phyloP scores from a whole-genome alignment of 2,329 filamentous ascomycete species.

The Zasmidium angulare region DNA sequence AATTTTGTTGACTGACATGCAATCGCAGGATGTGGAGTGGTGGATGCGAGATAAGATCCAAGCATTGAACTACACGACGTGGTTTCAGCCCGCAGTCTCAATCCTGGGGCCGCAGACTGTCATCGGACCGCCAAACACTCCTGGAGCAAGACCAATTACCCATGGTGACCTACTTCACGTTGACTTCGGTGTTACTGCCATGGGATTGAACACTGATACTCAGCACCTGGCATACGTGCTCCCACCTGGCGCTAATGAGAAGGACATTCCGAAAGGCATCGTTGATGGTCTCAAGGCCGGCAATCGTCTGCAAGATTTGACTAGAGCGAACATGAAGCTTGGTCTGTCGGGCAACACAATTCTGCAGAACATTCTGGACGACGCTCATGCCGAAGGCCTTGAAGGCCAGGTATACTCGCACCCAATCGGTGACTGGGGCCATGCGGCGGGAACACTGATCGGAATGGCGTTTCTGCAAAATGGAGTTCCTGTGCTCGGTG shows the following conservation, averaged over 20 bases:
- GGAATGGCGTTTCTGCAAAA: constrained; percentile 25
- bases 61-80: constrained; percentile 21
- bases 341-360: constrained; percentile 19
- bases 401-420: constrained; percentile 22
- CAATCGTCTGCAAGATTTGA: constrained; percentile 23
- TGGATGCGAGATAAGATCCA: constrained; percentile 23
- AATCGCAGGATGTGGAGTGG: constrained; percentile 20
- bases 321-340: constrained; percentile 16
- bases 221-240: constrained; percentile 25
- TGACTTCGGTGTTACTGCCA: constrained; percentile 22
- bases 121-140: neutral
- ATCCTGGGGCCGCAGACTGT: constrained; percentile 7
- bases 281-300: constrained; percentile 14
- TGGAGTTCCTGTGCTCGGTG: constrained; percentile 19
- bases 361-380: constrained; percentile 7
- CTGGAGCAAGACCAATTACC: neutral
- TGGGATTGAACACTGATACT: constrained; percentile 24
- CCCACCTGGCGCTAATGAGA: constrained; percentile 8
- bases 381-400: constrained; percentile 12
- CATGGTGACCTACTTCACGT: constrained; percentile 22
- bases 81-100: constrained; percentile 23
- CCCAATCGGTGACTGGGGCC: constrained; percentile 25
- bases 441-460: constrained; percentile 20
- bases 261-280: constrained; percentile 16
- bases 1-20: neutral